Evolutionary conservation across 257 asterid genomes (phyloP).

Genomic region (Capsicum rhomboideum): DNA sequence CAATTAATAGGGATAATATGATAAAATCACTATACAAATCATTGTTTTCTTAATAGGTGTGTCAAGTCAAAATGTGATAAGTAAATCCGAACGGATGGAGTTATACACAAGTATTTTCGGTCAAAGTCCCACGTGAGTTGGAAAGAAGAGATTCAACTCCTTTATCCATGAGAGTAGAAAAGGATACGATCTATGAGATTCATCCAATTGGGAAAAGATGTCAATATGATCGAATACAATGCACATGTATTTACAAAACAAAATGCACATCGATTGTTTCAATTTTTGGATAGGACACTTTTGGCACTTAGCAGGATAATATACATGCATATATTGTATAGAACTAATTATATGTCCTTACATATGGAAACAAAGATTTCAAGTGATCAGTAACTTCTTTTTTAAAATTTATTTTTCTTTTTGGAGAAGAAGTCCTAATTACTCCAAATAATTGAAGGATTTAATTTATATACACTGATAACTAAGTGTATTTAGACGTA

Average conservation of each 20-base stretch:
- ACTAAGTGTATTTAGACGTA: too few relatives aligned
- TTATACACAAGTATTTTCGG: too few relatives aligned
- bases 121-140: not conserved
- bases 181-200: too few relatives aligned
- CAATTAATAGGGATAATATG: too few relatives aligned
- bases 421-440: too few relatives aligned
- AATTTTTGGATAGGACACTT: not conserved
- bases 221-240: not conserved
- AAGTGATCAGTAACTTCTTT: too few relatives aligned
- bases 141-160: not conserved
- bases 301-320: not conserved
- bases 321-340: not conserved
- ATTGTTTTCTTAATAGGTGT: too few relatives aligned
- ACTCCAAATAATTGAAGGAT: not conserved
- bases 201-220: not conserved
- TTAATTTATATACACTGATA: too few relatives aligned
- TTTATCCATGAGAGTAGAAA: not conserved
- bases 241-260: not conserved
- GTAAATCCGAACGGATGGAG: too few relatives aligned
- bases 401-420: too few relatives aligned
- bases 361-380: not conserved
- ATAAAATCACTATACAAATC: too few relatives aligned
- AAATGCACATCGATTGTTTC: not conserved
- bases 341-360: not conserved
- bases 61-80: too few relatives aligned